These are phyloP conservation scores for Tulasnella sp. DNA, from an alignment of 768 basidiomycete genomes.

Conservation along the genomic window DNA sequence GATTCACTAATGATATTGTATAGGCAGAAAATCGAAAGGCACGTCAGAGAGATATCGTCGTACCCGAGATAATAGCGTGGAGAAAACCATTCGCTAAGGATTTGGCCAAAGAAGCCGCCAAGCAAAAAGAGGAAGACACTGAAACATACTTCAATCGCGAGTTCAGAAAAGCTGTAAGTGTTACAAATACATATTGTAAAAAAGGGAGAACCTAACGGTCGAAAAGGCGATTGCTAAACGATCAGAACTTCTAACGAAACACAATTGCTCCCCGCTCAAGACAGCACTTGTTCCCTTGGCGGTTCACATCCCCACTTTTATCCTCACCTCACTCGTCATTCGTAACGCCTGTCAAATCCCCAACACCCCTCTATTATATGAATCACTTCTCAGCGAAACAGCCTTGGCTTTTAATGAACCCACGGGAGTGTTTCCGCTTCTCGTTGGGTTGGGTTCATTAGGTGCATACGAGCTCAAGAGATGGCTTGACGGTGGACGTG, in stretches of 20 bases:
- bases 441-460: neutral
- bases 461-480: conserved; percentile 4
- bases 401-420: conserved; percentile 4
- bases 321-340: conserved; percentile 9
- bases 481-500: too few species aligned
- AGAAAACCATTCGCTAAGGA: conserved; percentile 11
- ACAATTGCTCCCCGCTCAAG: conserved; percentile 3
- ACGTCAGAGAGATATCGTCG: conserved; percentile 9
- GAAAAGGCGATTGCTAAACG: conserved; percentile 10
- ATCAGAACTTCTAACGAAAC: conserved; percentile 1
- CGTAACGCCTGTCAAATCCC: conserved; percentile 8
- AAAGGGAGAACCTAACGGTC: too few species aligned
- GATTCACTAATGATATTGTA: neutral
- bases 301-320: conserved; percentile 6
- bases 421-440: conserved; percentile 1
- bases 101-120: conserved; percentile 7
- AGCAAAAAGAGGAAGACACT: conserved; percentile 12
- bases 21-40: conserved; percentile 8
- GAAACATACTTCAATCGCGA: conserved; percentile 10
- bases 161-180: conserved; percentile 8
- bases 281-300: conserved; percentile 5
- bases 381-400: conserved; percentile 6
- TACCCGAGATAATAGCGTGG: conserved; percentile 12
- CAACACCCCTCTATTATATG: conserved; percentile 4
- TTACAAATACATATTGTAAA: neutral